Evolutionary conservation across 192 early-diverging fungal genomes (phyloP).

Genomic region (Linnemannia schmuckeri): DNA sequence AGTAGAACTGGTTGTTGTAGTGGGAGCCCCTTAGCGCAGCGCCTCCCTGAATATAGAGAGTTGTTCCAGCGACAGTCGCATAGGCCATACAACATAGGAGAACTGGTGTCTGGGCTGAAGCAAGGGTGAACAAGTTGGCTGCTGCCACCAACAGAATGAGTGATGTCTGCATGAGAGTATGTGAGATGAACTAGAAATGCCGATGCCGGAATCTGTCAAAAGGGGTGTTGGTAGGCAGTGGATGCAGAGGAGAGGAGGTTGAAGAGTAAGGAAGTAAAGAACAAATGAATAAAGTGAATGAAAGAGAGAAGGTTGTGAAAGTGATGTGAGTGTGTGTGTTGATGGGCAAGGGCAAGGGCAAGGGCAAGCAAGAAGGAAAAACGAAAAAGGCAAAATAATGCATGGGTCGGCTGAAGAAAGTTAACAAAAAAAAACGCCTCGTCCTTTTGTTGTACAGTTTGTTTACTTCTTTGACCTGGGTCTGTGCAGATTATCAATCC

Average conservation of each 20-base stretch:
- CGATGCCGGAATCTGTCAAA: not conserved
- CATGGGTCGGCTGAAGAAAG: not conserved
- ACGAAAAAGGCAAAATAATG: not conserved
- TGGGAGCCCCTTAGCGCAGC: no score
- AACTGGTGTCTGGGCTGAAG: not conserved
- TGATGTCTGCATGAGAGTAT: not conserved
- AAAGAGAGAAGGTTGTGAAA: no score
- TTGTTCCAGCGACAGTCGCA: conserved; percentile 2
- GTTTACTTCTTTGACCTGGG: not conserved
- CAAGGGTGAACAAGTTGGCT: not conserved
- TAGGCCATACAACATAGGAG: conserved; percentile 5
- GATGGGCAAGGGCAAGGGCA: no score
- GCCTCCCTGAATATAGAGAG: conserved; percentile 18
- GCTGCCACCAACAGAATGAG: not conserved
- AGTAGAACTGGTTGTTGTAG: conserved; percentile 6
- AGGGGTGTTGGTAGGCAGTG: not conserved
- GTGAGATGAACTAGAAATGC: not conserved
- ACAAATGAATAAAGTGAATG: no score
- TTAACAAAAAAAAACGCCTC: not conserved
- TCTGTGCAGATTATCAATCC: not conserved
- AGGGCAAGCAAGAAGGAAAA: not conserved
- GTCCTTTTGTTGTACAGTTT: not conserved
- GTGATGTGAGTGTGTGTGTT: no score
- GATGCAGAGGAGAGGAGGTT: not conserved
- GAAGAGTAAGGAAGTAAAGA: no score